Evolutionary conservation across 2,329 filamentous ascomycete species (phyloP), one percentile per base, ranked within the genome.

Genomic region (Pseudogymnoascus sp.): DNA sequence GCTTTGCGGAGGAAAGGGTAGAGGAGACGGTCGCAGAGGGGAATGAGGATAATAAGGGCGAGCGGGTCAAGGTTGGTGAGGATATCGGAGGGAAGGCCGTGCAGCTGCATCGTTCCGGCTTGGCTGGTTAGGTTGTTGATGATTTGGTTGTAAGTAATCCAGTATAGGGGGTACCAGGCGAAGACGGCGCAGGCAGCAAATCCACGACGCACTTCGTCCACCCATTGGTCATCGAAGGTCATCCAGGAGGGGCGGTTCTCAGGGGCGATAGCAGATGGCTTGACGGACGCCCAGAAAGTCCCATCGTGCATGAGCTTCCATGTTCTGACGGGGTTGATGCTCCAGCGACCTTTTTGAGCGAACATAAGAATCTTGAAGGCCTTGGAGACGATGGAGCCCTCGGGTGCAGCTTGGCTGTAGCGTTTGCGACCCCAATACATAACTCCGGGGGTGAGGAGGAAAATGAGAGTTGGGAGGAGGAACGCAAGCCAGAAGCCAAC

Each of bases 201-300:
- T 74, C 63, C 79, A 71, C 86, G 84, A 62, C 78, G 78, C 12
- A 87, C 82, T 68, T 89, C 86, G 68, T 85, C 84, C 60, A 91
- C 86, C 88, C 88, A 93, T 60, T 84, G 84, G 69, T 93, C 90
- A 64, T 93, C 89, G 68, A 91, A 91, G 0, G 86, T 88, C 86
- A 92, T 91, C 88, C 88, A 92, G 0, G 62, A 59, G 0, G 88
- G 88, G 78, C 86, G 87, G 37, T 81, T 82, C 68, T 88, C 85
- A 46, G 85, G 77, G 1, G 76, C 75, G 3, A 85, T 77, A 9
- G 76, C 74, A 59, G 80, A 82, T 5, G 86, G 86, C 75, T 81
- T 82, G 31, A 82, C 82, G 16, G 77, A 75, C 23, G 87, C 76
- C 85, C 85, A 88, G 71, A 88, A 82, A 14, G 77, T 76, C 28